Conservation (phyloP, 202 grass and related monocot species). For the Eragrostis tef region DNA sequence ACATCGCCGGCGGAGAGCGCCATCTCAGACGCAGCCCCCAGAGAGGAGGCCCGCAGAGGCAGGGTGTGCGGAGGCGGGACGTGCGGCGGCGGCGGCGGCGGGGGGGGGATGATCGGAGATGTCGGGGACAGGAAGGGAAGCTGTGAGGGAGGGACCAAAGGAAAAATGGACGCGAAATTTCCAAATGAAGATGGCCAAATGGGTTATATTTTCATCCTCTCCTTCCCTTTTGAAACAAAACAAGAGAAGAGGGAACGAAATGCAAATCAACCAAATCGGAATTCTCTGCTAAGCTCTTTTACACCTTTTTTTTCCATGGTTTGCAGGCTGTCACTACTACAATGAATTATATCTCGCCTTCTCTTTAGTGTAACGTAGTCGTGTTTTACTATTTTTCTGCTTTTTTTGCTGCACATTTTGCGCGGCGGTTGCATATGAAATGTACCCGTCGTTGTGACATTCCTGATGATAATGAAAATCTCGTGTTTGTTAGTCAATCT, state of each 20-base stretch:
- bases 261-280: neutral
- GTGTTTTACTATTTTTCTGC: neutral
- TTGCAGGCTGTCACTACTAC: too few species aligned
- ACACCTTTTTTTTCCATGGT: neutral
- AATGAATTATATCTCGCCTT: too few species aligned
- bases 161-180: neutral
- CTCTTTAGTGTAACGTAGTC: too few species aligned
- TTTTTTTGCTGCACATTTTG: neutral
- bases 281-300: too few species aligned
- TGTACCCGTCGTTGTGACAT: neutral
- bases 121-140: neutral
- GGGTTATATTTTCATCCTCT: neutral
- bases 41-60: too few species aligned
- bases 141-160: neutral
- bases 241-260: neutral
- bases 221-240: neutral
- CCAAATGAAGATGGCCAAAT: neutral
- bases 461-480: neutral
- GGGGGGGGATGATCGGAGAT: conserved; percentile 28
- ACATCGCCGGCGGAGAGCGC: conserved; percentile 84
- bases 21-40: conserved; percentile 43
- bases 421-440: neutral
- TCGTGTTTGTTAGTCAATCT: too few species aligned
- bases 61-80: neutral
- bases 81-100: neutral